A percentile compares a stretch with the other conserved stretches of the same genome.
Conservation (phyloP, 1,284 basidiomycete genomes). For the Austroboletus niveus region DNA sequence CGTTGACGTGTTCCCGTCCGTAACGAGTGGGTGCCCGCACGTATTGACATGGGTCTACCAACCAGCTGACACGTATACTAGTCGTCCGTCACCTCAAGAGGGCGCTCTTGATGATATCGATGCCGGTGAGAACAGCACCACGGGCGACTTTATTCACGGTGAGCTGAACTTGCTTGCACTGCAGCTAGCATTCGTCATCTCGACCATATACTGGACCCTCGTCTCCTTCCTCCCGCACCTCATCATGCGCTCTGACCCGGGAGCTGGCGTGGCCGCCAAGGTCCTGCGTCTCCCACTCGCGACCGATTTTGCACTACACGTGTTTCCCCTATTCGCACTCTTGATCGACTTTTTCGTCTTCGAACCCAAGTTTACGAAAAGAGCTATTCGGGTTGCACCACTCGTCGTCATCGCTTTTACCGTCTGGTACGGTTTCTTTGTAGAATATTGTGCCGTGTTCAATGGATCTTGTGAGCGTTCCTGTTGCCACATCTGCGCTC, state of each 20-base stretch:
- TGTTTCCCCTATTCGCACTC: conserved; percentile 57
- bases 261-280: conserved; percentile 29
- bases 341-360: conserved; percentile 70
- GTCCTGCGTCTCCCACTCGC: conserved; percentile 50
- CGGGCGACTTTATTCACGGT: background rate
- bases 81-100: conserved; percentile 19
- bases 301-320: conserved; percentile 69
- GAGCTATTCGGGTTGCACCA: conserved; percentile 47
- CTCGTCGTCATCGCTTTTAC: conserved; percentile 43
- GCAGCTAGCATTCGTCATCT: conserved; percentile 65
- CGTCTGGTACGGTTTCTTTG: conserved; percentile 60
- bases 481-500: background rate
- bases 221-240: conserved; percentile 50
- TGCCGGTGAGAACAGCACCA: conserved; percentile 21
- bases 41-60: background rate
- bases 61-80: conserved; percentile 9
- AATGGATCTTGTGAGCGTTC: conserved; percentile 62
- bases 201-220: conserved; percentile 72
- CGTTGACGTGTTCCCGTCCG: conserved; percentile 23
- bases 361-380: conserved; percentile 57
- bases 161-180: conserved; percentile 4
- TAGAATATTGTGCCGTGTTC: conserved; percentile 63
- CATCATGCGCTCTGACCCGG: conserved; percentile 41
- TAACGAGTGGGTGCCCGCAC: conserved; percentile 13
- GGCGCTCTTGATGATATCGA: conserved; percentile 26